A percentile compares a stretch with the other conserved stretches of the same genome.
These are phyloP conservation scores for Mollisia scopiformis DNA, from an alignment of 2,329 filamentous ascomycete species.

Conservation along the genomic window DNA sequence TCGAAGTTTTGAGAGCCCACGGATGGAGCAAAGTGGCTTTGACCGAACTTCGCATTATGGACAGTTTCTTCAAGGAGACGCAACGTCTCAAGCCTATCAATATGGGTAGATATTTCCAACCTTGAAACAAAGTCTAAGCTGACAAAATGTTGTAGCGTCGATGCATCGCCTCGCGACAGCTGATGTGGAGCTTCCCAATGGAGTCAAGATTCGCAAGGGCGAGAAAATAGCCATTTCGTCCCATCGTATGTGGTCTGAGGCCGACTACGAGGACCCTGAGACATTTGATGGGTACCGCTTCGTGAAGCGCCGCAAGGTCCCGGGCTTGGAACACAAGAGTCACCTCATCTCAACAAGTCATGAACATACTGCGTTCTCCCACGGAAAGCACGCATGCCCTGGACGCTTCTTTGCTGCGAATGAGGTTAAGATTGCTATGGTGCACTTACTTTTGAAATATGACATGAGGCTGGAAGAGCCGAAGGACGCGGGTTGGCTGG, in stretches of 20 bases:
- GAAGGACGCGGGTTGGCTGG: background rate
- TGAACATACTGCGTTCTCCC: constrained; percentile 39
- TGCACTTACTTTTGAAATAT: constrained; percentile 36
- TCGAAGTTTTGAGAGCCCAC: background rate
- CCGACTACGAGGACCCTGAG: background rate
- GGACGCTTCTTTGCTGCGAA: constrained; percentile 43
- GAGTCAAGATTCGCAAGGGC: background rate
- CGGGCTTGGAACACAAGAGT: background rate
- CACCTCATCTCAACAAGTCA: constrained; percentile 1
- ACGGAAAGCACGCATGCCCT: constrained; percentile 45
- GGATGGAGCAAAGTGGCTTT: background rate
- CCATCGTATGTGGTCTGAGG: background rate
- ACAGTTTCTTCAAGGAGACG: constrained; percentile 6
- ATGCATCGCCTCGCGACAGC: background rate
- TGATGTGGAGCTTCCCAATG: background rate
- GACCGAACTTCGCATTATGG: background rate
- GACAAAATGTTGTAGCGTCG: background rate
- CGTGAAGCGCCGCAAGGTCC: background rate
- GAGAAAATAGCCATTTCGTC: background rate
- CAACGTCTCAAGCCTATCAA: constrained; percentile 2
- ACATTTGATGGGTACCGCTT: background rate
- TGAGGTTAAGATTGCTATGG: constrained; percentile 40
- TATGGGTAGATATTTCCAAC: background rate
- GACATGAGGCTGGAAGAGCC: constrained; percentile 18
- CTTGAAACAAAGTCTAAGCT: background rate